Conservation (phyloP, 2,329 filamentous ascomycete genomes). For the Fusarium veterinarium region DNA sequence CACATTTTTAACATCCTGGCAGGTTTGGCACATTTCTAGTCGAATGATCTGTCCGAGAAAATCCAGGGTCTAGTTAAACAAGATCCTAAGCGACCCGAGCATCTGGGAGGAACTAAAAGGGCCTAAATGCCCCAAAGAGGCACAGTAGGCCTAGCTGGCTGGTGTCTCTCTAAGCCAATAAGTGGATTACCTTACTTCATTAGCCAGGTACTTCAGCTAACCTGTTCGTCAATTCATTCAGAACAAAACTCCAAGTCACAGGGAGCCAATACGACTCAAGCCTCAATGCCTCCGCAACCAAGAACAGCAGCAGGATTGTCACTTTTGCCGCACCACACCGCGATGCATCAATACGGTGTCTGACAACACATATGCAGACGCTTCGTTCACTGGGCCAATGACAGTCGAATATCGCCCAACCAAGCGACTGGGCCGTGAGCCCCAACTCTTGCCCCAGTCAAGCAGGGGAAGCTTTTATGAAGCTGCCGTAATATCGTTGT, state of each 20-base stretch:
- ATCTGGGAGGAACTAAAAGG: conserved; percentile 55
- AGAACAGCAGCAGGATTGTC: conserved; percentile 19
- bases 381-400: conserved; percentile 32
- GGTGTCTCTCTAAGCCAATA: conserved; percentile 36
- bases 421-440: conserved; percentile 40
- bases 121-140: conserved; percentile 47
- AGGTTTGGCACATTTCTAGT: conserved; percentile 39
- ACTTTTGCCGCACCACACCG: conserved; percentile 27
- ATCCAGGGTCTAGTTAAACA: conserved; percentile 49
- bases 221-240: conserved; percentile 29
- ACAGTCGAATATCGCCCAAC: conserved; percentile 26
- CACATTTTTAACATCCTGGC: conserved; percentile 37
- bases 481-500: conserved; percentile 7
- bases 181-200: conserved; percentile 33
- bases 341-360: conserved; percentile 39
- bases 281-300: conserved; percentile 8
- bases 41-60: conserved; percentile 43
- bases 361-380: conserved; percentile 40
- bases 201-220: conserved; percentile 40
- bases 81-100: conserved; percentile 55
- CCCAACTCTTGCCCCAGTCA: conserved; percentile 16
- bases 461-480: conserved; percentile 25
- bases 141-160: conserved; percentile 48
- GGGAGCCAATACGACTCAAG: conserved; percentile 18
- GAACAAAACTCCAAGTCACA: conserved; percentile 18